Percentiles rank a stretch among this genome's conserved stretches.
These are phyloP conservation scores for Carex littledalei DNA, from an alignment of 176 grass and related monocot species.

Conservation along the genomic window DNA sequence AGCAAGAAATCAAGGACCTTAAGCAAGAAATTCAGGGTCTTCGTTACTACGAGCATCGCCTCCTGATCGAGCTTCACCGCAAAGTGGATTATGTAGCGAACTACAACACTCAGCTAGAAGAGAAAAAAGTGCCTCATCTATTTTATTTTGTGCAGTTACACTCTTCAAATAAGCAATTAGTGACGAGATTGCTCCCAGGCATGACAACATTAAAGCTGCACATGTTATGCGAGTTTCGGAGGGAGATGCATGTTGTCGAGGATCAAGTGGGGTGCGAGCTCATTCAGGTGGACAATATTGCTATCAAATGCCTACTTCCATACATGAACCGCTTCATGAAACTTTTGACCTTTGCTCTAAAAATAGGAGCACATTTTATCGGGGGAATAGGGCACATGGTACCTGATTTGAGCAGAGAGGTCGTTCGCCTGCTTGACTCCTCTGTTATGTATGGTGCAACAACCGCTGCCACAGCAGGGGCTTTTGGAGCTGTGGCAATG, in stretches of 20 bases:
- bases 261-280: conserved; percentile 80
- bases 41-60: conserved; percentile 72
- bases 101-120: conserved; percentile 73
- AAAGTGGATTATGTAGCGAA: conserved; percentile 80
- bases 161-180: conserved; percentile 43
- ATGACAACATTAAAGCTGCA: conserved; percentile 68
- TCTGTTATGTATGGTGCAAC: conserved; percentile 35
- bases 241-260: conserved; percentile 87
- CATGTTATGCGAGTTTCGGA: conserved; percentile 72
- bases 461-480: conserved; percentile 52
- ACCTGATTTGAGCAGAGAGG: conserved; percentile 72
- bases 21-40: conserved; percentile 87
- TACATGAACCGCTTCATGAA: conserved; percentile 90
- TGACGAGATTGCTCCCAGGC: conserved; percentile 66
- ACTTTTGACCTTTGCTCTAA: conserved; percentile 74
- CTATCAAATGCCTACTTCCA: conserved; percentile 59
- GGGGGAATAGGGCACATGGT: conserved; percentile 92
- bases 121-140: conserved; percentile 72
- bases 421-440: conserved; percentile 61
- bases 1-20: conserved; percentile 79
- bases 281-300: conserved; percentile 70
- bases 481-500: conserved; percentile 44
- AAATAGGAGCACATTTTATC: conserved; percentile 74
- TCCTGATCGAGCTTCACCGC: conserved; percentile 62
- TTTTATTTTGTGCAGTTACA: conserved; percentile 80